phyloP scores from a whole-genome alignment of 768 basidiomycete species.

The Chalciporus pseudorubinellus region DNA sequence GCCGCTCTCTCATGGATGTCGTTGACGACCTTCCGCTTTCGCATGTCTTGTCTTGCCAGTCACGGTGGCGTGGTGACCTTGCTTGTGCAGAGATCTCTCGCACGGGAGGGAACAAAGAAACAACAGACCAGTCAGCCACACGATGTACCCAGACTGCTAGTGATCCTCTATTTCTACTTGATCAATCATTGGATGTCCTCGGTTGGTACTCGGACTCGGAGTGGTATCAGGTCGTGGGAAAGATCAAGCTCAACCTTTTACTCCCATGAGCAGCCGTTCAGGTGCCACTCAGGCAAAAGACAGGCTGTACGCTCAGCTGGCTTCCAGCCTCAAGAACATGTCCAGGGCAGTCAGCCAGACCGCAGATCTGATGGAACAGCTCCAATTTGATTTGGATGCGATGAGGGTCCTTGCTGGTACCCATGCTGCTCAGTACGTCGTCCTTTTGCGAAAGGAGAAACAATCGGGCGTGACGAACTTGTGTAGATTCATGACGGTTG shows the following conservation, averaged over 20 bases:
- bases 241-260: not conserved
- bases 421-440: constrained; percentile 75
- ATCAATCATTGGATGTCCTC: no score
- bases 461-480: not conserved
- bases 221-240: constrained; percentile 14
- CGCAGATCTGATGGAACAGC: constrained; percentile 71
- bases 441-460: not conserved
- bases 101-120: no score
- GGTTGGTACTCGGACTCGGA: no score
- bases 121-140: no score
- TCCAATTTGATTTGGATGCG: constrained; percentile 72
- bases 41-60: no score
- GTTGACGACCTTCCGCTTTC: no score
- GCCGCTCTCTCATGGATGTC: no score
- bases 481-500: constrained; percentile 50
- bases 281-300: constrained; percentile 78
- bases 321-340: constrained; percentile 65
- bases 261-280: constrained; percentile 18
- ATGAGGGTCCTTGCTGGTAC: constrained; percentile 78
- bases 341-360: constrained; percentile 67
- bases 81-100: no score
- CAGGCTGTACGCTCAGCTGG: constrained; percentile 74
- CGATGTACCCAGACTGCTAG: no score
- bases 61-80: no score
- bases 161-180: no score